Conservation (phyloP, 345 rosid genomes). For the Streptanthus diversifolius region DNA sequence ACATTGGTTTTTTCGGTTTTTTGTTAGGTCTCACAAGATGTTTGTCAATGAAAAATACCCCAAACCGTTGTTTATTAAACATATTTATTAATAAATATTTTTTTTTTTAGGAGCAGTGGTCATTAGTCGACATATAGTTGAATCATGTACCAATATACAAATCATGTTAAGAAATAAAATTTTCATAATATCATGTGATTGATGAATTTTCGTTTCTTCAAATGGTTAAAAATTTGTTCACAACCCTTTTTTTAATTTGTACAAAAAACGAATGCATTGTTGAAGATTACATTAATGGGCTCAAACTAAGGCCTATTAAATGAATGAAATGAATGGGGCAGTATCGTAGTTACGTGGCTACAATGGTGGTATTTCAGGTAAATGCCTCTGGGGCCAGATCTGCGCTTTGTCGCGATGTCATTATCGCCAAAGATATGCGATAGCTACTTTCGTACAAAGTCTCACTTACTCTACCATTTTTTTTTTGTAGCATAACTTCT, state of each 20-base stretch:
- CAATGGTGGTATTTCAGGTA: constrained; percentile 24
- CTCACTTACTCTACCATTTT: not conserved
- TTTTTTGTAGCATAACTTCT: not conserved
- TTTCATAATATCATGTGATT: too few species aligned
- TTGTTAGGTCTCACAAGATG: not conserved
- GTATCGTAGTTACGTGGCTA: not conserved
- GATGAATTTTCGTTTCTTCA: too few species aligned
- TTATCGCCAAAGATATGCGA: constrained; percentile 60
- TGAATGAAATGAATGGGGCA: not conserved
- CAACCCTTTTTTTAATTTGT: not conserved
- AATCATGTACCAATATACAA: too few species aligned
- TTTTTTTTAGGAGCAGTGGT: too few species aligned
- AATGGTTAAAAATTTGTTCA: too few species aligned
- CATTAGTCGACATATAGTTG: too few species aligned
- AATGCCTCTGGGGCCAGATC: constrained; percentile 50
- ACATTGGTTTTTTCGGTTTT: not conserved
- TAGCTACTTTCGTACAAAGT: constrained; percentile 32
- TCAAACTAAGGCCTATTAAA: not conserved
- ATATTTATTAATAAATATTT: too few species aligned
- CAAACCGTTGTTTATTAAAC: not conserved
- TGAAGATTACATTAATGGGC: not conserved
- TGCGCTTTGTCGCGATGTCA: constrained; percentile 49
- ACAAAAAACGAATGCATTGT: not conserved
- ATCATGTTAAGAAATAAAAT: too few species aligned
- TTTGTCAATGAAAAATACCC: not conserved